Evolutionary conservation across 2,329 filamentous ascomycete genomes (phyloP).

Genomic region (Alternaria conjuncta): DNA sequence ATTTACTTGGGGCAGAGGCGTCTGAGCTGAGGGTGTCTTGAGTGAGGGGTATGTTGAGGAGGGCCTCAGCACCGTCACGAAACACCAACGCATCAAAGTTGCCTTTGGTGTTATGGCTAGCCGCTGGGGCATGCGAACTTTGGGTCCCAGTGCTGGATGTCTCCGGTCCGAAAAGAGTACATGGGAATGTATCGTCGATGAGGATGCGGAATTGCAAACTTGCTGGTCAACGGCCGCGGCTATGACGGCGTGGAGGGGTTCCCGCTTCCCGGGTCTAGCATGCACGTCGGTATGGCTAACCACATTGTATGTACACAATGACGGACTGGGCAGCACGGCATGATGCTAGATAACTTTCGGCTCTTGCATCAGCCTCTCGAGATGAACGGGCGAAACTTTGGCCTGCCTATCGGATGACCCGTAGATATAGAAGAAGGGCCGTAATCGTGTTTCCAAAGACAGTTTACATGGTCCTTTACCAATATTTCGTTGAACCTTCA

Average conservation of each 20-base stretch:
- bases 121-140: background rate
- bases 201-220: slow-evolving; percentile 7
- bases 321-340: slow-evolving; percentile 48
- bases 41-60: slow-evolving; percentile 22
- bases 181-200: slow-evolving; percentile 8
- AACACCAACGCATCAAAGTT: background rate
- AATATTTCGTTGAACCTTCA: slow-evolving; percentile 8
- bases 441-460: background rate
- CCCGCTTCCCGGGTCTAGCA: slow-evolving; percentile 30
- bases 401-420: background rate
- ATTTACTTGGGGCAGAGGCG: slow-evolving; percentile 13
- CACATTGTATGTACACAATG: slow-evolving; percentile 17
- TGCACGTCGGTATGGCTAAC: slow-evolving; percentile 26
- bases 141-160: background rate
- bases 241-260: slow-evolving; percentile 30
- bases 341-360: slow-evolving; percentile 23
- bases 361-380: slow-evolving; percentile 20
- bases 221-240: slow-evolving; percentile 28
- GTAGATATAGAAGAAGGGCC: background rate
- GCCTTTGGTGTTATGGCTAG: background rate
- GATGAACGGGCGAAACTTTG: slow-evolving; percentile 2
- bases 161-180: slow-evolving; percentile 3
- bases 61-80: slow-evolving; percentile 1
- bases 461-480: background rate
- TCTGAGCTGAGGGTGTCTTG: slow-evolving; percentile 24